Conservation (phyloP, 768 basidiomycete genomes). For the Boletus huronensis region DNA sequence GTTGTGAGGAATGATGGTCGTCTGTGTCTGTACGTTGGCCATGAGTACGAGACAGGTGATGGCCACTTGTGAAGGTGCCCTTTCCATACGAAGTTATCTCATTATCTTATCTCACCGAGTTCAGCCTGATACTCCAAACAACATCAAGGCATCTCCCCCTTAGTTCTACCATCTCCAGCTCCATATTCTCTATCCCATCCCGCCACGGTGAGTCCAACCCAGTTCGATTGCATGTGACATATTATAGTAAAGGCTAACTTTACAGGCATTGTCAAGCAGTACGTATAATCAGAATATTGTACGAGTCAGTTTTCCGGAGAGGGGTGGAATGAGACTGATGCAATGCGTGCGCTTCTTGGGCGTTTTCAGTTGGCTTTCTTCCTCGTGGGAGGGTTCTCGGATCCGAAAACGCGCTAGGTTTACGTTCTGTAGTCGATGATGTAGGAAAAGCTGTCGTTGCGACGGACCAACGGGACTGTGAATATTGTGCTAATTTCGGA, state of each 20-base stretch:
- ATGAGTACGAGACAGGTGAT: constrained; percentile 2
- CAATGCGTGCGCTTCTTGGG: no score
- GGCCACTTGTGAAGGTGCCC: neutral
- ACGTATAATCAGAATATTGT: no score
- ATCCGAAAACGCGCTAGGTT: neutral
- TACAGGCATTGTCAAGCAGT: no score
- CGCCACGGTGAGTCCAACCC: no score
- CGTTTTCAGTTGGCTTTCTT: no score
- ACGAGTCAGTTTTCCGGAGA: constrained; percentile 9
- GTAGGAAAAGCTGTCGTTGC: constrained; percentile 29
- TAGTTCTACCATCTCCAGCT: no score
- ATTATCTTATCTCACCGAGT: constrained; percentile 6
- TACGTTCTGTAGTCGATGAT: constrained; percentile 13
- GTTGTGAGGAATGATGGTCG: constrained; percentile 80
- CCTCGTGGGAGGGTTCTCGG: constrained; percentile 15
- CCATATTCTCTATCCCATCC: no score
- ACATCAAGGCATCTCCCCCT: no score
- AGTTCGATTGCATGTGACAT: no score
- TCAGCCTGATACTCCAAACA: no score
- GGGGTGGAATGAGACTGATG: constrained; percentile 30
- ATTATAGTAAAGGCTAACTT: no score
- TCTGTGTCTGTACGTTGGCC: constrained; percentile 46
- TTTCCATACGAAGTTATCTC: neutral
- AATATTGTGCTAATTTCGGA: neutral
- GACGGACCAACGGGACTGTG: constrained; percentile 28